These are phyloP conservation scores for Boletus rufocinnamomeus DNA, from an alignment of 768 basidiomycete genomes.

Conservation along the genomic window DNA sequence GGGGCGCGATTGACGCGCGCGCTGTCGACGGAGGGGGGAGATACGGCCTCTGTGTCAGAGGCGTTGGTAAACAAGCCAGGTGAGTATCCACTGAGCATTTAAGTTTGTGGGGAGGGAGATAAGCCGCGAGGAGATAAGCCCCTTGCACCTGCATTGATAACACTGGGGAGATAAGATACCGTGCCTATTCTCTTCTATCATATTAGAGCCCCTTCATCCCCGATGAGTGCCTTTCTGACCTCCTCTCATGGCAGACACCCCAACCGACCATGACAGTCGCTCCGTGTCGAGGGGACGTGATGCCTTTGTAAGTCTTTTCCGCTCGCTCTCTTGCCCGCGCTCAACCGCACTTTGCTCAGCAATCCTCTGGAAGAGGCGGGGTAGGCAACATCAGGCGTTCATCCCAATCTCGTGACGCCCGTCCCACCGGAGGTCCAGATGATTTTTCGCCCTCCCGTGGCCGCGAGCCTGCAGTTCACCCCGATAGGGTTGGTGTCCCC, in stretches of 20 bases:
- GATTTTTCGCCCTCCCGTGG: conserved; percentile 55
- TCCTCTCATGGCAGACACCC: conserved; percentile 28
- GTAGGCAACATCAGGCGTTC: conserved; percentile 62
- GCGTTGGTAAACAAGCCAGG: conserved; percentile 20
- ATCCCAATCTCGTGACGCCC: conserved; percentile 46
- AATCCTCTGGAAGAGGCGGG: conserved; percentile 69
- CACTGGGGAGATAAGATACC: conserved; percentile 17
- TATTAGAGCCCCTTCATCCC: neutral
- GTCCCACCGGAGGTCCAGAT: conserved; percentile 49
- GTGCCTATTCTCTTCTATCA: neutral
- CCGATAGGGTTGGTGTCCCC: conserved; percentile 37
- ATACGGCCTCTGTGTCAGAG: conserved; percentile 3
- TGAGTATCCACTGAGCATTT: conserved; percentile 9
- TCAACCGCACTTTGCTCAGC: conserved; percentile 29
- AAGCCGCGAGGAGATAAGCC: conserved; percentile 23
- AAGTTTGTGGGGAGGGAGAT: conserved; percentile 13
- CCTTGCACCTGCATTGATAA: conserved; percentile 7
- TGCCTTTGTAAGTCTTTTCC: conserved; percentile 46
- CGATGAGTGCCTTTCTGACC: conserved; percentile 1
- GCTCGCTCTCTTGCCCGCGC: neutral
- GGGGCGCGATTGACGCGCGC: conserved; percentile 19
- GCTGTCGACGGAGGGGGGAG: conserved; percentile 14
- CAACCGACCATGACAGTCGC: conserved; percentile 35
- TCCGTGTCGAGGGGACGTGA: conserved; percentile 64
- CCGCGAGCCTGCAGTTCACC: conserved; percentile 50